Base-by-base conservation (phyloP, 257 asterid species). In the Nyctanthes arbortristis region DNA sequence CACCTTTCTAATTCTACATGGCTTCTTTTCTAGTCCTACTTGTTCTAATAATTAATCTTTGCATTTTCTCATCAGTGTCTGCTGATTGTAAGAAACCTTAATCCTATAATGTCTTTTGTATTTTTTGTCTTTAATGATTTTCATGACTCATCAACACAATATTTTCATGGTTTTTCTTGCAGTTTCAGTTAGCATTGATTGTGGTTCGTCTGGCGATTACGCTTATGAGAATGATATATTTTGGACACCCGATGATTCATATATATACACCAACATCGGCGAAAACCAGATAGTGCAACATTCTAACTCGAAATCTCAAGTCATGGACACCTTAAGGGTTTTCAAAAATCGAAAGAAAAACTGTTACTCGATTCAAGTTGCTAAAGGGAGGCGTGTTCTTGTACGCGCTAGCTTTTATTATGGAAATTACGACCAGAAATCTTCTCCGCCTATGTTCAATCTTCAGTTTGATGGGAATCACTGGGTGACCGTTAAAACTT, bases 321-420 rank as follows among this genome's bases (percentile, higher is more conserved):
- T 71, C 1, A 56, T 86, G 85, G 77, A 84, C 80, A 81, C 85
- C 0, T 72, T 89, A 0, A 66, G 94, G 5, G 88, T 83, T 18
- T 89, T 89, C 86, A 78, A 70, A 0, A 65, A 33, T 20, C 71
- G 83, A 0, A 78, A 36, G n/a, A 89, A 80, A 55, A 81, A 83
- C 64, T 89, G 95, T 39, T 89, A 81, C 79, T 3, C 61, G 12
- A 75, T 82, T 56, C 28, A 32, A 65, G 58, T 60, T 1, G 33
- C 65, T 5, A 36, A 5, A 27, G 61, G 66, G 1, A 85, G 73
- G 8, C 82, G 79, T 1, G 61, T 87, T 32, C 84, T 87, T 3
- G 68, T 84, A 10, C 93, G 95, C 2, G 95, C 89, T 4, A 70
- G 79, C 66, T 89, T 89, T 75, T 47, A 74, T 76, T 89, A 89